Evolutionary conservation across 805 yeast genomes (phyloP), one percentile per base, ranked within the genome.

Genomic region (Ogataea chonburiensis): DNA sequence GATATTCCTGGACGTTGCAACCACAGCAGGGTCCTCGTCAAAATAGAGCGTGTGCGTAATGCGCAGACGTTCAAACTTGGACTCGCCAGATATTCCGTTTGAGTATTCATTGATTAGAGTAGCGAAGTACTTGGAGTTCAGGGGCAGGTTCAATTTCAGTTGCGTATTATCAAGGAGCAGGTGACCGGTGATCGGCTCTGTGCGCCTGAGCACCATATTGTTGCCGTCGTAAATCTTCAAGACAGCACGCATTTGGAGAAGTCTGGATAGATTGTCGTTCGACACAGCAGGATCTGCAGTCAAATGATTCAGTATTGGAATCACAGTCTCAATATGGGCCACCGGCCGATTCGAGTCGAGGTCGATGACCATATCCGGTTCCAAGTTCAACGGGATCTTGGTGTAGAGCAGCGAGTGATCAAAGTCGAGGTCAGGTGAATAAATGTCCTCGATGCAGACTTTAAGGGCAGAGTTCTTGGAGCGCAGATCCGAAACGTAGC

Each of bases 111-210:
- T 59, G 8, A 59, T 42, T 17, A 58, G 35, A 5, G 56, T 46
- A 3, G 63, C 49, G 64, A 64, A 61, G 22, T 56, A 46, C 25
- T 55, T 55, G 2, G 64, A 50, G 37, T 54, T 55, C 21, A 61
- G 40, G 1, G 66, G 64, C 14, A 61, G 41, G 31, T 51, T 55
- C 12, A 60, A 37, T 21, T 50, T 52, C 12, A 55, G 43, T 16
- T 40, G 43, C 4, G 45, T 15, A 14, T 45, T 36, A 15, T 49
- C 52, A 1, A 52, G 42, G 4, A 50, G 36, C 20, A 56, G 35
- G 18, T 47, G 47, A 0, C 60, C 66, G 2, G 60, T 52, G 5
- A 58, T 41, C 5, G 64, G 63, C 35, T 61, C 66, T 4, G 55
- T 44, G 25, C 43, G 49, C 22, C 49, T 47, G 27, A 38, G 31